Conservation (phyloP, 2,329 filamentous ascomycete species). For the Penicillium thymicola region DNA sequence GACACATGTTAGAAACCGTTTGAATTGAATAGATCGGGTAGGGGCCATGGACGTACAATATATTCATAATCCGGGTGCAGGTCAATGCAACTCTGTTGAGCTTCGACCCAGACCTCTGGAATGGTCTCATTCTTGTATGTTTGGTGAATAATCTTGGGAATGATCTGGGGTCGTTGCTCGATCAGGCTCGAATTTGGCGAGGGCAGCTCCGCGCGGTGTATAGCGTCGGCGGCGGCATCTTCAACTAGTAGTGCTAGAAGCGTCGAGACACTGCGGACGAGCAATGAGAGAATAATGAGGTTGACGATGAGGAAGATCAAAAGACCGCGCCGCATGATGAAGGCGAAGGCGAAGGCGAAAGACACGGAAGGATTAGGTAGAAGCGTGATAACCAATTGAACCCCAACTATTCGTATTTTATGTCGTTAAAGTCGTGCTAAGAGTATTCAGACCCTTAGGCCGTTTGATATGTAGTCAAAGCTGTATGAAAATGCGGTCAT, state of each 20-base stretch:
- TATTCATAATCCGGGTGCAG: slow-evolving; percentile 71
- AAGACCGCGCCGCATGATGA: slow-evolving; percentile 58
- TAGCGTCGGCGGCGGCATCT: slow-evolving; percentile 64
- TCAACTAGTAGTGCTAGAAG: slow-evolving; percentile 67
- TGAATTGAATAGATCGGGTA: neutral
- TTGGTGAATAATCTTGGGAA: slow-evolving; percentile 75
- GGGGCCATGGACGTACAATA: slow-evolving; percentile 51
- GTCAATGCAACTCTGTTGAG: slow-evolving; percentile 64
- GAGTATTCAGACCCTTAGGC: neutral
- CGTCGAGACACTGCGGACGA: slow-evolving; percentile 67
- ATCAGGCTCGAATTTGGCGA: slow-evolving; percentile 60
- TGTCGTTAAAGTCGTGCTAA: slow-evolving; percentile 1
- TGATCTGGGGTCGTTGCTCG: slow-evolving; percentile 57
- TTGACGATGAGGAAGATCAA: slow-evolving; percentile 65
- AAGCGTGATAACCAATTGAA: neutral
- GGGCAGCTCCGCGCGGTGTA: slow-evolving; percentile 63
- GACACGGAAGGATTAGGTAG: neutral
- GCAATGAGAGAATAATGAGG: slow-evolving; percentile 59
- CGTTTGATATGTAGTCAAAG: neutral
- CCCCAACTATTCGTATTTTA: neutral
- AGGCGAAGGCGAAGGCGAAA: slow-evolving; percentile 4
- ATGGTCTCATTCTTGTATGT: slow-evolving; percentile 70
- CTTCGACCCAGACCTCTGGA: slow-evolving; percentile 62
- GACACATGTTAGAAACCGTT: slow-evolving; percentile 17
- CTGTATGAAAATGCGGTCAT: neutral